Base-by-base conservation (phyloP, 2,329 filamentous ascomycete species). In the Coniochaeta ligniaria region DNA sequence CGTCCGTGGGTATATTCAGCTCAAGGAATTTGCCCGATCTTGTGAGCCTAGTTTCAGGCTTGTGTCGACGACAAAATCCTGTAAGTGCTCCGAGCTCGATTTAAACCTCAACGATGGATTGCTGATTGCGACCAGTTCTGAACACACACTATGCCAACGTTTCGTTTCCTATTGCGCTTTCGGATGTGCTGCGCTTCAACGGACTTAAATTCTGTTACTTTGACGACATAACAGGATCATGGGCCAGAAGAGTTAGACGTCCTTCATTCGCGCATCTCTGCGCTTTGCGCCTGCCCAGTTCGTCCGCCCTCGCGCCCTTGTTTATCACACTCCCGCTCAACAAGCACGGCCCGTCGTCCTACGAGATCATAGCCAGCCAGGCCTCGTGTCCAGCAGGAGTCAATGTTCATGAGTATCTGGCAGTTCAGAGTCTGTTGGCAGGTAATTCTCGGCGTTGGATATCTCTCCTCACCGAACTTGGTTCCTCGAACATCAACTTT, bases 401-500 rank as follows among this genome's bases (percentile, higher is more conserved):
- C 28, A 78, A 76, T 1, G 57, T 76, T 0, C 79, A 84, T 16
- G 85, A 87, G 59, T 86, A 78, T 56, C 73, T 76, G 26, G 76
- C 83, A 0, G 80, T 80, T 58, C 80, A 84, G 61, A 73, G 70
- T 0, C 68, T 85, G 0, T 65, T 82, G 0, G 73, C 77, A 0
- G 82, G 82, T 0, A 74, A 72, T 2, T 65, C 73, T 11, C 71
- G 77, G 0, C 75, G 83, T 0, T 86, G 83, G 84, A 59, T 68
- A 11, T 61, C 63, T 0, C 60, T 69, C 3, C 52, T 56, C 3
- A 33, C 52, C 14, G 52, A 56, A 14, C 63, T 86, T 5, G 81
- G 75, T 0, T 77, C 79, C 0, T 77, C 80, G 0, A 71, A 83
- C 61, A 58, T 91, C 3, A 88, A 89, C 63, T 83, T 90, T 62